Conservation (phyloP, 805 yeast species). For the Priceomyces fermenticarens region DNA sequence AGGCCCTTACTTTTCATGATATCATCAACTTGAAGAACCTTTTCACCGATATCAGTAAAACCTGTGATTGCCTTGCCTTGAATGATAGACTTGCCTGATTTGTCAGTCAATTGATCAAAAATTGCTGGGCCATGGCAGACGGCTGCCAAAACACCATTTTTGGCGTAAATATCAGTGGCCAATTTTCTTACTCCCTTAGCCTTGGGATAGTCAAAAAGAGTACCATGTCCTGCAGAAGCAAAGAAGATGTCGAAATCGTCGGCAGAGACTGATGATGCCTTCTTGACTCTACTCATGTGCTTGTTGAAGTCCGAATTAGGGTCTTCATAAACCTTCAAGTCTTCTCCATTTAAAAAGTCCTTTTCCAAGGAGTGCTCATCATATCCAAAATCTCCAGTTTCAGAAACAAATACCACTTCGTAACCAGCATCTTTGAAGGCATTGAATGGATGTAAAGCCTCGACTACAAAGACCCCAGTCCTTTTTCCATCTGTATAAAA, state of each 20-base stretch:
- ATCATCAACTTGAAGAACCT: slow-evolving; percentile 16
- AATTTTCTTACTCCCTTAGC: slow-evolving; percentile 45
- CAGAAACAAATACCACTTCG: slow-evolving; percentile 56
- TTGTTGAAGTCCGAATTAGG: slow-evolving; percentile 34
- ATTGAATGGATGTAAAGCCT: slow-evolving; percentile 59
- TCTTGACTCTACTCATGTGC: slow-evolving; percentile 39
- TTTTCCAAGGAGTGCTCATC: slow-evolving; percentile 52
- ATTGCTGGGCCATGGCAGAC: slow-evolving; percentile 71
- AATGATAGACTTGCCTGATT: slow-evolving; percentile 42
- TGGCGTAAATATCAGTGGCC: slow-evolving; percentile 45
- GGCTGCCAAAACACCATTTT: slow-evolving; percentile 58
- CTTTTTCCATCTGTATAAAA: slow-evolving; percentile 58
- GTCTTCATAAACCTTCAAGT: slow-evolving; percentile 37
- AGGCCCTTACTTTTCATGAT: slow-evolving; percentile 21
- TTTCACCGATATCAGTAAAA: slow-evolving; percentile 57
- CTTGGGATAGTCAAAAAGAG: slow-evolving; percentile 54
- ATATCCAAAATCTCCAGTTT: slow-evolving; percentile 54
- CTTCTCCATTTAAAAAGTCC: slow-evolving; percentile 42
- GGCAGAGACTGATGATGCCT: slow-evolving; percentile 47
- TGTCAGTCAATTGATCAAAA: slow-evolving; percentile 46
- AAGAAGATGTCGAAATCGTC: slow-evolving; percentile 51
- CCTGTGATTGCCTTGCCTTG: slow-evolving; percentile 59
- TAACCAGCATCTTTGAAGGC: slow-evolving; percentile 46
- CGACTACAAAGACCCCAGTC: slow-evolving; percentile 60
- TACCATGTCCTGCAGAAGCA: slow-evolving; percentile 69